These are phyloP conservation scores for Micromonas commoda DNA, from an alignment of 139 green algal genomes.

Conservation along the genomic window DNA sequence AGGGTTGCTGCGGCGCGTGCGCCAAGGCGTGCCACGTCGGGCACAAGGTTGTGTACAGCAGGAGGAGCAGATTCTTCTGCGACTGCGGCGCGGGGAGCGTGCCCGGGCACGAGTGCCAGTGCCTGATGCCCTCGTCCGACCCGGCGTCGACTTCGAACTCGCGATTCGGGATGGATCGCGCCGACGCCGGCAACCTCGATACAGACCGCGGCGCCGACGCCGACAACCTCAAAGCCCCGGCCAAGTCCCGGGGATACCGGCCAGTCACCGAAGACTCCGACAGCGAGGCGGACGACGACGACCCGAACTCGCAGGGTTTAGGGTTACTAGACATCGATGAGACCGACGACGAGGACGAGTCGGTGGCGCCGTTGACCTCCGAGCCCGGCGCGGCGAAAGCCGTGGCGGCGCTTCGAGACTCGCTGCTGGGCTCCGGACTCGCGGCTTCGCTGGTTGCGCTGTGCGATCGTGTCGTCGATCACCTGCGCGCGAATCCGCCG, in stretches of 20 bases:
- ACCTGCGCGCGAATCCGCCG: no score
- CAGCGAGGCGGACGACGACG: slow-evolving; percentile 10
- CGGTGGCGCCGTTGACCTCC: no score
- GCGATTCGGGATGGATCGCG: no score
- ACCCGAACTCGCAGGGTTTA: no score
- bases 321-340: no score
- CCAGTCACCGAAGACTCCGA: background rate
- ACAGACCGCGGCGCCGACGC: no score
- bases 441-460: background rate
- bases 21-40: slow-evolving; percentile 51
- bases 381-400: background rate
- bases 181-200: no score
- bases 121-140: background rate
- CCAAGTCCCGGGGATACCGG: no score
- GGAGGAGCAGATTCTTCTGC: slow-evolving; percentile 54
- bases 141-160: no score
- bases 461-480: background rate
- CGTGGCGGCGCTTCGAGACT: background rate
- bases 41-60: slow-evolving; percentile 56
- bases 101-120: background rate
- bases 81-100: slow-evolving; percentile 40
- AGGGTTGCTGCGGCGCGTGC: slow-evolving; percentile 55
- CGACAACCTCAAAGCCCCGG: no score
- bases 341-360: no score
- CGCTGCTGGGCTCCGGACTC: background rate